Percentiles rank a stretch among this genome's conserved stretches.
Conservation (phyloP, 1,284 basidiomycete genomes). For the Quambalaria eucalypti region DNA sequence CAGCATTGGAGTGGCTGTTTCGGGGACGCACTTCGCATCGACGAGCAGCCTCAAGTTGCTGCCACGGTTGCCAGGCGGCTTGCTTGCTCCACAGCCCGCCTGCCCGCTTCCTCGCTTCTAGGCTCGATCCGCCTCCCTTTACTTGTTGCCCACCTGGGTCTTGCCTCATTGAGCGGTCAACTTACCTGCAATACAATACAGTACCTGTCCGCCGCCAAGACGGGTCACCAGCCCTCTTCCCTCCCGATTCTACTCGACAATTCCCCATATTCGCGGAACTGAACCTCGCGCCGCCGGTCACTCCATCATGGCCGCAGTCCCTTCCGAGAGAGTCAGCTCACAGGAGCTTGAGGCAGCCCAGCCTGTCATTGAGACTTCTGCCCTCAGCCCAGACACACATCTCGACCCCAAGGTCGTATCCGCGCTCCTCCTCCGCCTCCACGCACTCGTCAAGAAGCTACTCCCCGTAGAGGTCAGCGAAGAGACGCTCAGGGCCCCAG, state of each 20-base stretch:
- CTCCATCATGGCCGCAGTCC: too few species aligned
- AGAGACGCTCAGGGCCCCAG: slow-evolving; percentile 17
- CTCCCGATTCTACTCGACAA: neutral
- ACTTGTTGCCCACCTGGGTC: too few species aligned
- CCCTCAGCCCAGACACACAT: slow-evolving; percentile 1
- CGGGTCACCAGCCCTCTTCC: neutral
- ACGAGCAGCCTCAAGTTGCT: neutral
- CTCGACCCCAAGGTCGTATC: slow-evolving; percentile 20
- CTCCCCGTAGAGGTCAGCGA: slow-evolving; percentile 30
- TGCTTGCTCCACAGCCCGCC: neutral
- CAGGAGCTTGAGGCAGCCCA: neutral
- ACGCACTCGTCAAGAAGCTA: slow-evolving; percentile 18
- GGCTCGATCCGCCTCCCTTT: too few species aligned
- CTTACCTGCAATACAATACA: too few species aligned
- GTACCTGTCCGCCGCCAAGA: too few species aligned
- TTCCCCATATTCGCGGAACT: neutral
- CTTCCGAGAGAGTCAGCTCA: too few species aligned
- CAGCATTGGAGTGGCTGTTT: too few species aligned
- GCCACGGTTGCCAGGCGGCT: neutral
- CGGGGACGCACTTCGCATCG: neutral
- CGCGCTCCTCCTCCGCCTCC: slow-evolving; percentile 24
- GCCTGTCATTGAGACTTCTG: neutral
- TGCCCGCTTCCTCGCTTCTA: neutral
- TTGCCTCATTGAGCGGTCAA: too few species aligned
- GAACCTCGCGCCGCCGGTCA: neutral